phyloP scores from a whole-genome alignment of 768 basidiomycete species.

The Sarcomyxa edulis region DNA sequence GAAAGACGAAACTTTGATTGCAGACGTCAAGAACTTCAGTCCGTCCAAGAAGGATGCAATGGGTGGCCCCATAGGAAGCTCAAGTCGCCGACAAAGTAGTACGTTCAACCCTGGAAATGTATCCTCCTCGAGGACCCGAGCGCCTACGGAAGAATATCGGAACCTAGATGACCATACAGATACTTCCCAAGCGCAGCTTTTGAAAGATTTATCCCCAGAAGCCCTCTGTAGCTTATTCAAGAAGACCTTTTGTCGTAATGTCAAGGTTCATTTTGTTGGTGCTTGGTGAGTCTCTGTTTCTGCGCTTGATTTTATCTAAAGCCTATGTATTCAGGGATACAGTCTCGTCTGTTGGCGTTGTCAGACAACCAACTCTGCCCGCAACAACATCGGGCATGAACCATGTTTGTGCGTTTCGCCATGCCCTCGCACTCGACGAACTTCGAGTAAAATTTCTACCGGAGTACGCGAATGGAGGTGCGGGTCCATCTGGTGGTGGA shows the following conservation, averaged over 20 bases:
- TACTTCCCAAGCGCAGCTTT: neutral
- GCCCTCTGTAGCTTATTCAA: constrained; percentile 23
- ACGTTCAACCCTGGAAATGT: too few species aligned
- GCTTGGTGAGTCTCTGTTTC: constrained; percentile 25
- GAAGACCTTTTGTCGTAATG: constrained; percentile 24
- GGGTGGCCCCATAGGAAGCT: too few species aligned
- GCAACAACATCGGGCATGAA: constrained; percentile 16
- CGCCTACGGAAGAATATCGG: neutral
- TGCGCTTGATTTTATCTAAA: neutral
- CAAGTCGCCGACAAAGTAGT: too few species aligned
- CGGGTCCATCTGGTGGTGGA: constrained; percentile 8
- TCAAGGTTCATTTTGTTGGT: constrained; percentile 36
- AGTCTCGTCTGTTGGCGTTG: constrained; percentile 35
- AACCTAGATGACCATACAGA: too few species aligned
- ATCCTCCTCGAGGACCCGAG: neutral
- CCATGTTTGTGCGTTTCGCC: constrained; percentile 11
- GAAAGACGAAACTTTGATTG: too few species aligned
- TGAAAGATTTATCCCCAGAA: constrained; percentile 5
- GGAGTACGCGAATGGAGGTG: constrained; percentile 28
- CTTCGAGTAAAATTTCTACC: constrained; percentile 38
- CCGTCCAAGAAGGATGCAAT: too few species aligned
- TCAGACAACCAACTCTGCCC: constrained; percentile 22
- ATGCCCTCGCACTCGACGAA: constrained; percentile 42
- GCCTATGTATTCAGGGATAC: constrained; percentile 29
- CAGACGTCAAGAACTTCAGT: too few species aligned